Conservation (phyloP, 2,329 filamentous ascomycete species). For the Neofusicoccum cordaticola region DNA sequence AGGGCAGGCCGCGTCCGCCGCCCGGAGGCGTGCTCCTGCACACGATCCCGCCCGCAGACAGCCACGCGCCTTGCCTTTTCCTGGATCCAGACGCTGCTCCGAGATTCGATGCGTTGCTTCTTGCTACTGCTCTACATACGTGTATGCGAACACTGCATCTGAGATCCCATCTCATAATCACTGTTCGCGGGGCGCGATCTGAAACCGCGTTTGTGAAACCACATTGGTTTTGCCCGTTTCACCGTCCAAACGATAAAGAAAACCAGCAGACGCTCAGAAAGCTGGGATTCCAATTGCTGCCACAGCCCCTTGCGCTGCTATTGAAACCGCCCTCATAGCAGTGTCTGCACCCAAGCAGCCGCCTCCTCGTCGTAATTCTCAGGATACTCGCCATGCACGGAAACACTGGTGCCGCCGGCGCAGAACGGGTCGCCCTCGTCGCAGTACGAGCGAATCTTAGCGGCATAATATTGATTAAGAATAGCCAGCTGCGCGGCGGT, state of each 20-base stretch:
- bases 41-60: background rate
- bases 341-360: conserved; percentile 12
- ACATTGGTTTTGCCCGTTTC: conserved; percentile 7
- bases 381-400: conserved; percentile 7
- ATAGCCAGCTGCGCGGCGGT: conserved; percentile 8
- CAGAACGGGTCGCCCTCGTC: conserved; percentile 2
- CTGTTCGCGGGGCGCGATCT: conserved; percentile 2
- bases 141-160: background rate
- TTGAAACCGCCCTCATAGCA: conserved; percentile 3
- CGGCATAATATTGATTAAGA: background rate
- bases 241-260: conserved; percentile 4
- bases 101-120: background rate
- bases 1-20: background rate
- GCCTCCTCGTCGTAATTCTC: conserved; percentile 9
- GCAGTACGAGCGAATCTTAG: conserved; percentile 11
- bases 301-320: conserved; percentile 1
- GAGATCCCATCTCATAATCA: background rate
- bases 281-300: background rate
- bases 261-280: background rate
- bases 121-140: background rate
- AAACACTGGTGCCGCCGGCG: conserved; percentile 7
- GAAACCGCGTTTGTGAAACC: conserved; percentile 14
- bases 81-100: background rate
- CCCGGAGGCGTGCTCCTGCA: background rate
- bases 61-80: background rate